These are phyloP conservation scores for Pyrenophora teres DNA, from an alignment of 2,329 filamentous ascomycete species.

Conservation along the genomic window DNA sequence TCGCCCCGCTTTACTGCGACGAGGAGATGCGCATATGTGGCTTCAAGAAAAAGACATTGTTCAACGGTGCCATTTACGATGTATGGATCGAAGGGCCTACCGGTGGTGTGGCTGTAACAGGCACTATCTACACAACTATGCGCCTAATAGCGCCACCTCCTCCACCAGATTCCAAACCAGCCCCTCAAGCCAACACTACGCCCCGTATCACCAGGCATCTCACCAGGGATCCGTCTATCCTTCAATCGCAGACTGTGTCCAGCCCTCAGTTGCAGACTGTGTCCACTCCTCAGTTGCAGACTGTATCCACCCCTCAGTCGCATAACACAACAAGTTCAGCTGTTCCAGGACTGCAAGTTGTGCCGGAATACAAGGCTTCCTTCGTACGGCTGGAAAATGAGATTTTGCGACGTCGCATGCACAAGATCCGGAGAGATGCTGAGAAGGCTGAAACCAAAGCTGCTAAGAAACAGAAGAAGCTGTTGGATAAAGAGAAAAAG, in stretches of 20 bases:
- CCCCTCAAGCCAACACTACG: neutral
- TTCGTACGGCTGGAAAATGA: too few species aligned
- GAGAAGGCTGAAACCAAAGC: neutral
- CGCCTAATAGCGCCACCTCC: neutral
- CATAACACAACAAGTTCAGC: too few species aligned
- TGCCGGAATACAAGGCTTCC: too few species aligned
- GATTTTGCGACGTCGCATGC: too few species aligned
- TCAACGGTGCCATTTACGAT: constrained; percentile 35
- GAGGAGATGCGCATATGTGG: constrained; percentile 74
- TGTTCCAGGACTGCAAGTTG: too few species aligned
- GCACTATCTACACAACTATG: constrained; percentile 31
- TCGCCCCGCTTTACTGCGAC: constrained; percentile 77
- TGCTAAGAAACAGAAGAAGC: too few species aligned
- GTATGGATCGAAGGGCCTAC: constrained; percentile 50
- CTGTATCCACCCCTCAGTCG: neutral
- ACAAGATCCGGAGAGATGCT: too few species aligned
- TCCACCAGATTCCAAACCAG: neutral
- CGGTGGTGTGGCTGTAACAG: constrained; percentile 53
- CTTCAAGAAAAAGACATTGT: constrained; percentile 49
- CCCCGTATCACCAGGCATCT: too few species aligned
- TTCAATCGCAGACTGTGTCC: too few species aligned
- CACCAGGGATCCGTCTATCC: too few species aligned
- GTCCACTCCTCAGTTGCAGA: too few species aligned
- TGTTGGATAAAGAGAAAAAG: neutral
- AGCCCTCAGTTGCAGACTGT: too few species aligned